phyloP scores from a whole-genome alignment of 805 yeast genomes.

The Tetrapisispora pingtungensis region DNA sequence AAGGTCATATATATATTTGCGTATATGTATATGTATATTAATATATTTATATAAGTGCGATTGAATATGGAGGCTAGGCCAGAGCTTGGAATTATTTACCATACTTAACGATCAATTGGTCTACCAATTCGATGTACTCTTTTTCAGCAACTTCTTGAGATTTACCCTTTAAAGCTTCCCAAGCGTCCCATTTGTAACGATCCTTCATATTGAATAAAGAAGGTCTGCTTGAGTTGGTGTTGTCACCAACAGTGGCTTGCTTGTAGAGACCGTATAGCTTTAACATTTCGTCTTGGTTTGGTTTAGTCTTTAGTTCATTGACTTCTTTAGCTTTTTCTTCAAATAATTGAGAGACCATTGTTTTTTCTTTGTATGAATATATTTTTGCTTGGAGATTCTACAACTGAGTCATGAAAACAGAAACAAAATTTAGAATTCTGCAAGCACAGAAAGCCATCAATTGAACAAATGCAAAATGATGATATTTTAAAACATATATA shows the following conservation, averaged over 20 bases:
- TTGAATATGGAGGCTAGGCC: too few species aligned
- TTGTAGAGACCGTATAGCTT: conserved; percentile 86
- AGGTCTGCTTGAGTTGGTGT: conserved; percentile 66
- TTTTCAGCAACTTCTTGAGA: conserved; percentile 85
- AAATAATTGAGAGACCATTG: conserved; percentile 28
- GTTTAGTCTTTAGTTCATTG: conserved; percentile 62
- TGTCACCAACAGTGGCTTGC: conserved; percentile 96
- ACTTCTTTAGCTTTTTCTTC: conserved; percentile 64
- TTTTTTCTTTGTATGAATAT: not conserved
- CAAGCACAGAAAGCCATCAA: too few species aligned
- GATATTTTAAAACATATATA: too few species aligned
- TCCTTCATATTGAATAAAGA: conserved; percentile 89
- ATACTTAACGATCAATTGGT: conserved; percentile 49
- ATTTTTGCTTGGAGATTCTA: not conserved
- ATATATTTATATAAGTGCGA: too few species aligned
- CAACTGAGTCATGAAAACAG: too few species aligned
- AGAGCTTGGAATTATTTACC: conserved; percentile 1
- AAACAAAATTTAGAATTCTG: too few species aligned
- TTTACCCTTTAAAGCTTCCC: conserved; percentile 82
- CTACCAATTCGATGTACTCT: conserved; percentile 62
- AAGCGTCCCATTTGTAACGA: conserved; percentile 95
- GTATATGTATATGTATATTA: too few species aligned
- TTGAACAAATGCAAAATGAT: too few species aligned
- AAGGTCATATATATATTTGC: too few species aligned
- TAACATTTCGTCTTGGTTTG: conserved; percentile 78